Conservation (phyloP, 75 land plant species). For the Cunninghamia lanceolata region DNA sequence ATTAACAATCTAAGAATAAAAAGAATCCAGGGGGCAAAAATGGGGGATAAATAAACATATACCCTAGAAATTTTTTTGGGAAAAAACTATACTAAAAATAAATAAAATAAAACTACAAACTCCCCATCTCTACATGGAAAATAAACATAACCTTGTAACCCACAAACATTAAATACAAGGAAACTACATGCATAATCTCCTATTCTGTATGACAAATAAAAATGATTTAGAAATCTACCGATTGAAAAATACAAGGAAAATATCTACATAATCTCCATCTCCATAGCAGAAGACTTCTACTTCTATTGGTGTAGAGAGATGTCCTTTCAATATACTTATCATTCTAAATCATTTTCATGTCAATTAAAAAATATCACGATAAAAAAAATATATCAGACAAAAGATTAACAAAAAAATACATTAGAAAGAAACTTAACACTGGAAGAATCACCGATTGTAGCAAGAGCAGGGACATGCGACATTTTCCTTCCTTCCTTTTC, state of each 20-base stretch:
- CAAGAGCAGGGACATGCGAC: constrained; percentile 51
- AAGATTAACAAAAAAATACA: constrained; percentile 22
- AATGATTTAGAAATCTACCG: neutral
- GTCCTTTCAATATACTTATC: neutral
- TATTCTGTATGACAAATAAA: neutral
- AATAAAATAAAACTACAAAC: neutral
- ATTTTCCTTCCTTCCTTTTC: constrained; percentile 12
- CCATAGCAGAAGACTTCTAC: neutral
- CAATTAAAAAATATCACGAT: neutral
- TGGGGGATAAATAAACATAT: neutral
- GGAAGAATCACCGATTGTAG: constrained; percentile 25
- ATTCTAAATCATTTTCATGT: neutral
- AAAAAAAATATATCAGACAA: constrained; percentile 1
- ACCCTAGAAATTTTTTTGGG: neutral
- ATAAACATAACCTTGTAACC: neutral
- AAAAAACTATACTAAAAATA: neutral
- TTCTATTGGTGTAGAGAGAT: neutral
- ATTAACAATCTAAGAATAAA: neutral
- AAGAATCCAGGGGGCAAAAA: neutral
- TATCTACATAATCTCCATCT: neutral
- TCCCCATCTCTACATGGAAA: neutral
- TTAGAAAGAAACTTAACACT: constrained; percentile 14
- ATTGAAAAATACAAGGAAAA: neutral
- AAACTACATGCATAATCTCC: neutral
- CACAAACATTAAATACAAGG: no score